A percentile compares a stretch with the other conserved stretches of the same genome.
Evolutionary conservation across 345 rosid species (phyloP).

Genomic region (Syzygium grande): DNA sequence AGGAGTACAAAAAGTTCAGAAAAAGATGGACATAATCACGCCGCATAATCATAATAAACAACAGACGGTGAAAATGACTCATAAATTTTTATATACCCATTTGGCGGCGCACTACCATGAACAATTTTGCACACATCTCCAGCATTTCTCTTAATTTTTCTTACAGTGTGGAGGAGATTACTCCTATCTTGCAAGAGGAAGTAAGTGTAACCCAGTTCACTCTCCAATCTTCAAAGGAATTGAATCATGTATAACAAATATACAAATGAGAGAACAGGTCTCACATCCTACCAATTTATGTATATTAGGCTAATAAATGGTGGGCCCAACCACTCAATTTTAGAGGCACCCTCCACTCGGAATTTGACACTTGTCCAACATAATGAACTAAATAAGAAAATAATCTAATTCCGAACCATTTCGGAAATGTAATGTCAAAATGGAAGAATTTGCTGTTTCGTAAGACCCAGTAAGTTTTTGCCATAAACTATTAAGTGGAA

Average conservation of each 20-base stretch:
- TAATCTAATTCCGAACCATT: not conserved
- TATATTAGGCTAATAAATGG: not conserved
- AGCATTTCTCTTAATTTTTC: not conserved
- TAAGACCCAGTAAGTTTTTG: not conserved
- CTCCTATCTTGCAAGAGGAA: not conserved
- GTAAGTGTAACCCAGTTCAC: not conserved
- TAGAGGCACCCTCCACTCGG: too few species aligned
- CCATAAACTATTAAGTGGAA: not conserved
- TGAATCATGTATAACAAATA: not conserved
- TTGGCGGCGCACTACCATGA: not conserved
- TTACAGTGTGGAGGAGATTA: not conserved
- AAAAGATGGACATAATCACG: not conserved
- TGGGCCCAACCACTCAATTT: not conserved
- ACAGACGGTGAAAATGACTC: not conserved
- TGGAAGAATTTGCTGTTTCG: not conserved
- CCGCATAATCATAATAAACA: not conserved
- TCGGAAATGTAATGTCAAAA: not conserved
- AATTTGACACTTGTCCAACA: not conserved
- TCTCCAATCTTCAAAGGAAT: not conserved
- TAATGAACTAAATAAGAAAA: not conserved
- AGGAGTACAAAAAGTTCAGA: not conserved
- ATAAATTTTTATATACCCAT: too few species aligned
- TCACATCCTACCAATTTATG: not conserved
- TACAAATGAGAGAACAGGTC: not conserved
- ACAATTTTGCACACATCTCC: not conserved